Percentiles rank a stretch among this genome's conserved stretches.
Evolutionary conservation across 2,329 filamentous ascomycete genomes (phyloP).

Genomic region (Pseudomassariella vexata): DNA sequence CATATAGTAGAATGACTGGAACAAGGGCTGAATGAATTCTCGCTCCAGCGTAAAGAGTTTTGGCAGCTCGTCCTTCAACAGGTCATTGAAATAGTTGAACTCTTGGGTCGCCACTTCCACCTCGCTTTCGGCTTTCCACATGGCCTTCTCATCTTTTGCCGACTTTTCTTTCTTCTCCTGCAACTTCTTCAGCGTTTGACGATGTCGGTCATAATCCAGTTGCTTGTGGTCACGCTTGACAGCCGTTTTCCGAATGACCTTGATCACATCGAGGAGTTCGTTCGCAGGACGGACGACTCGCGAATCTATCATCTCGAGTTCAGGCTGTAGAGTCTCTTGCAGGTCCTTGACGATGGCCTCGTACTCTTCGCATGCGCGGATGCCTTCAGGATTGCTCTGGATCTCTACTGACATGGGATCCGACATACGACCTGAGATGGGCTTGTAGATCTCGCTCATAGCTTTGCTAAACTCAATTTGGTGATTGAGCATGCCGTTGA

Average conservation of each 20-base stretch:
- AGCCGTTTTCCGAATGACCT: conserved; percentile 83
- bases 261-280: conserved; percentile 90
- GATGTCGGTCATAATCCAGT: conserved; percentile 89
- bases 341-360: conserved; percentile 85
- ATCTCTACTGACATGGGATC: conserved; percentile 79
- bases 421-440: conserved; percentile 91
- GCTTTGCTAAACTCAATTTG: conserved; percentile 98
- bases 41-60: conserved; percentile 84
- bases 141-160: conserved; percentile 92
- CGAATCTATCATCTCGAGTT: conserved; percentile 95
- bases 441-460: conserved; percentile 95
- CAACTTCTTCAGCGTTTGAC: conserved; percentile 79
- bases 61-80: conserved; percentile 92
- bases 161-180: conserved; percentile 97
- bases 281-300: conserved; percentile 88
- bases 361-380: conserved; percentile 94
- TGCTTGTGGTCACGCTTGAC: conserved; percentile 95
- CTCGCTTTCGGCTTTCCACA: conserved; percentile 92
- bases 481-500: conserved; percentile 95
- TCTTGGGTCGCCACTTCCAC: conserved; percentile 89
- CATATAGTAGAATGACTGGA: conserved; percentile 99
- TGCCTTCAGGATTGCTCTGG: conserved; percentile 88
- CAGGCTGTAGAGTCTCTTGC: conserved; percentile 80
- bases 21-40: conserved; percentile 93
- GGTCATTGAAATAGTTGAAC: conserved; percentile 95